phyloP scores from a whole-genome alignment of 2,329 filamentous ascomycete genomes.

The Xylaria sp. region DNA sequence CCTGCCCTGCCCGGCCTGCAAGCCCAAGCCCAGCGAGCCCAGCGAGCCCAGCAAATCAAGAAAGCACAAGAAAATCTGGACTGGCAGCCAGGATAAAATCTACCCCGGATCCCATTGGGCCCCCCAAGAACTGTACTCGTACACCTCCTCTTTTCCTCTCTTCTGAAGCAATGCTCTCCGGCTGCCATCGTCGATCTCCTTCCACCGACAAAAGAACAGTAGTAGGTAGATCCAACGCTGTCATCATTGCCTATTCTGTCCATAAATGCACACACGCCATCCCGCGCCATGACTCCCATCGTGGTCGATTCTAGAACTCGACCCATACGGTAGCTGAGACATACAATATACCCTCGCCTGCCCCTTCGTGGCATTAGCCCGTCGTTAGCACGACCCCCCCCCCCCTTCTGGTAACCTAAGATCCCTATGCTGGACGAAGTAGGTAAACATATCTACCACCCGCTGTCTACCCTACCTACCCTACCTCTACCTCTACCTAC shows the following conservation, averaged over 20 bases:
- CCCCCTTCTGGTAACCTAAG: neutral
- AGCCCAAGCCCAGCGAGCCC: too few species aligned
- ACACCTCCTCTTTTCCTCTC: slow-evolving; percentile 26
- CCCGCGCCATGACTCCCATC: slow-evolving; percentile 22
- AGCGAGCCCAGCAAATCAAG: slow-evolving; percentile 9
- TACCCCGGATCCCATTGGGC: slow-evolving; percentile 22
- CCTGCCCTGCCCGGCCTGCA: too few species aligned
- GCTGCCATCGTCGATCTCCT: slow-evolving; percentile 12
- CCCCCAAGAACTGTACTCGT: slow-evolving; percentile 22
- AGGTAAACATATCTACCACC: neutral
- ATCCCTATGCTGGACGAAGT: neutral
- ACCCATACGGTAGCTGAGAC: slow-evolving; percentile 13
- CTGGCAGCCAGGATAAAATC: slow-evolving; percentile 1
- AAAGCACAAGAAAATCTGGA: neutral
- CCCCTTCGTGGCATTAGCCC: slow-evolving; percentile 5
- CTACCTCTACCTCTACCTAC: neutral
- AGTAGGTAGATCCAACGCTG: slow-evolving; percentile 8
- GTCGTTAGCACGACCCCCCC: slow-evolving; percentile 9
- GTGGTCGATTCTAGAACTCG: slow-evolving; percentile 25
- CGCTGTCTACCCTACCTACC: neutral
- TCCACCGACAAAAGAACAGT: slow-evolving; percentile 9
- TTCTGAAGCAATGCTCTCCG: slow-evolving; percentile 20
- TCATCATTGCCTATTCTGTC: slow-evolving; percentile 20
- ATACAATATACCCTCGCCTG: slow-evolving; percentile 3
- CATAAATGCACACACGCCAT: slow-evolving; percentile 17